Conservation (phyloP, 805 yeast genomes). For the Metschnikowia similis region DNA sequence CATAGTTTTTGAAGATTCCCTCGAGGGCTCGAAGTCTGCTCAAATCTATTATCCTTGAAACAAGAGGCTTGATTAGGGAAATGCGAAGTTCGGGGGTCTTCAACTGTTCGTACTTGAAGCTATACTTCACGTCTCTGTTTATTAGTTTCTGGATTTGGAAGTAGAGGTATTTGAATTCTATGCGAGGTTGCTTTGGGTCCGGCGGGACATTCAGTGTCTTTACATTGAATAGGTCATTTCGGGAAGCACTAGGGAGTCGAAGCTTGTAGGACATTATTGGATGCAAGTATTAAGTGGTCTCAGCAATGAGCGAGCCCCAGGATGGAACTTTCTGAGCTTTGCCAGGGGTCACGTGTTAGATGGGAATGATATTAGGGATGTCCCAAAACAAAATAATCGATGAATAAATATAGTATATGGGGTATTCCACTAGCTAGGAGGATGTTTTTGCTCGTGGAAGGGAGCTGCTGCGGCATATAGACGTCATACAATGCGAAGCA, state of each 20-base stretch:
- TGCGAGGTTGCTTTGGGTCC: conserved; percentile 17
- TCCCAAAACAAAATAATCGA: neutral
- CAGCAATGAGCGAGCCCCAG: neutral
- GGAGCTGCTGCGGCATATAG: neutral
- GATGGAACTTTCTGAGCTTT: no score
- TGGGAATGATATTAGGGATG: neutral
- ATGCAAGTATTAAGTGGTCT: neutral
- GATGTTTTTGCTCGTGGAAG: neutral
- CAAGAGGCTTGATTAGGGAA: conserved; percentile 45
- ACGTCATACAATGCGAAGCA: neutral
- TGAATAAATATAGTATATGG: neutral
- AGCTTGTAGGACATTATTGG: neutral
- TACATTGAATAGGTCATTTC: conserved; percentile 4
- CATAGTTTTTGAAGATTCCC: conserved; percentile 24
- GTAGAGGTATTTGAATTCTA: conserved; percentile 37
- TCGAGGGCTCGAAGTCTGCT: conserved; percentile 34
- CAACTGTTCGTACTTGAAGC: conserved; percentile 48
- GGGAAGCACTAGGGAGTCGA: neutral
- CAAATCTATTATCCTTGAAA: conserved; percentile 33
- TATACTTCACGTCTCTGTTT: conserved; percentile 38
- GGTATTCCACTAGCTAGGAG: neutral
- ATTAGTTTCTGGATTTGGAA: conserved; percentile 40
- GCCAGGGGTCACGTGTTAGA: no score
- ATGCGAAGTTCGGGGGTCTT: conserved; percentile 48
- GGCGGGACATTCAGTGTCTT: conserved; percentile 3